Base-by-base conservation (phyloP, 345 rosid genomes). In the Dipteronia sinensis region DNA sequence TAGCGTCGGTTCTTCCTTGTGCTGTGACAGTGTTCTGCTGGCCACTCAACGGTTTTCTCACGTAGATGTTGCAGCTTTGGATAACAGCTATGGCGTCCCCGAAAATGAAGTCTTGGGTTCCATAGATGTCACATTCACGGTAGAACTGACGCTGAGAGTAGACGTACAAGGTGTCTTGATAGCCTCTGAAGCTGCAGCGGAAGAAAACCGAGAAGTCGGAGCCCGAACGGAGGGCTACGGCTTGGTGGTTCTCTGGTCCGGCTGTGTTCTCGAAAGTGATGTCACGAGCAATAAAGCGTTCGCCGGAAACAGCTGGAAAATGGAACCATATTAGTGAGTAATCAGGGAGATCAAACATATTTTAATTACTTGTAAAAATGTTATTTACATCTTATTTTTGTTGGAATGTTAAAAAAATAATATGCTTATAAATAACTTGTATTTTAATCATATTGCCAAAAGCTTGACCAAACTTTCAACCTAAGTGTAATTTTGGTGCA, bases 221-320 rank as follows among this genome's bases (percentile, higher is more conserved):
- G 47, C 94, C 90, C 9, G 98, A 95, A 2, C 95, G 90, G 70
- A 95, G 86, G 10, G 98, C 98, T 47, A 95, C 98, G 0, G 98
- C 98, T 20, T 93, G 98, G 72, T 92, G 89, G 20, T 93, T 92
- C 73, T 76, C 74, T 2, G 98, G 95, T 8, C 98, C 98, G 6
- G 98, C 98, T 0, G 97, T 92, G 92, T 95, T 95, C 77, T 89
- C 85, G 79, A 93, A 92, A 9, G 97, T 93, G 65, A 95, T 89
- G 81, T 74, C 95, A 55, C 87, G 83, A 5, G 98, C 98, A 9
- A 95, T 85, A 84, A 95, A 95, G 10, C 97, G 88, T 25, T 53
- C 70, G 2, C 95, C 98, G 42, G 85, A 51, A 40, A 93, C 89
- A 83, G 86, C 98, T 95, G 88, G 15, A 2, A 27, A 77, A 61